Evolutionary conservation across 345 rosid species (phyloP).

Genomic region (Citrus trifoliata): DNA sequence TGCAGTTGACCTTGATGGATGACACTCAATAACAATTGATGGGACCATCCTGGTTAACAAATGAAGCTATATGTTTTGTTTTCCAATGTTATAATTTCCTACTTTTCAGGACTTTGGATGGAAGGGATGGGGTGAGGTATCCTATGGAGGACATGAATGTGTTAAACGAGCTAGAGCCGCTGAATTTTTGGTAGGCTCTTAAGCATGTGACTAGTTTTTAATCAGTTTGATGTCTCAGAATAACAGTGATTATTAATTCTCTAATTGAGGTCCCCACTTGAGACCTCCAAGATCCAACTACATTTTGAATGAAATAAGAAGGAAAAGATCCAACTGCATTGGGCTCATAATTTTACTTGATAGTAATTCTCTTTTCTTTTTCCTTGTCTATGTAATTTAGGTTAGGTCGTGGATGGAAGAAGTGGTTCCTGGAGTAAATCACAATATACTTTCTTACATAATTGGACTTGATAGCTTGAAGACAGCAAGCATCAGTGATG

Average conservation of each 20-base stretch:
- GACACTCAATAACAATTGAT: neutral
- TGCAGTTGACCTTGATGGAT: neutral
- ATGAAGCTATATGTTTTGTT: neutral
- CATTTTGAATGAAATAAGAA: no score
- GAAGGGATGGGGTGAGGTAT: conserved; percentile 94
- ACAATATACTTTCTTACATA: conserved; percentile 54
- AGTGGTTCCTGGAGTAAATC: conserved; percentile 50
- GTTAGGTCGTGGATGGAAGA: conserved; percentile 94
- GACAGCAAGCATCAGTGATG: conserved; percentile 32
- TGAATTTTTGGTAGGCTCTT: conserved; percentile 60
- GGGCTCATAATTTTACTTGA: conserved; percentile 10
- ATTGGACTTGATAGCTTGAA: conserved; percentile 90
- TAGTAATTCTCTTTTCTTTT: conserved; percentile 1
- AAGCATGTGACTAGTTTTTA: neutral
- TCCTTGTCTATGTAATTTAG: conserved; percentile 33
- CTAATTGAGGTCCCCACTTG: neutral
- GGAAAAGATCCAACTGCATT: neutral
- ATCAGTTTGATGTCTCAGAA: conserved; percentile 1
- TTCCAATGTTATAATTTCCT: conserved; percentile 7
- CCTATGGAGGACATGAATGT: conserved; percentile 80
- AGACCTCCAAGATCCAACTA: neutral
- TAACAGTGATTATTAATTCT: neutral
- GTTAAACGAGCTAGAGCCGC: conserved; percentile 80
- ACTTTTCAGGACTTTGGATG: conserved; percentile 72
- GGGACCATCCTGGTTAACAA: neutral